A percentile compares a stretch with the other conserved stretches of the same genome.
These are phyloP conservation scores for Nidula microcarpa DNA, from an alignment of 768 basidiomycete genomes.

Conservation along the genomic window DNA sequence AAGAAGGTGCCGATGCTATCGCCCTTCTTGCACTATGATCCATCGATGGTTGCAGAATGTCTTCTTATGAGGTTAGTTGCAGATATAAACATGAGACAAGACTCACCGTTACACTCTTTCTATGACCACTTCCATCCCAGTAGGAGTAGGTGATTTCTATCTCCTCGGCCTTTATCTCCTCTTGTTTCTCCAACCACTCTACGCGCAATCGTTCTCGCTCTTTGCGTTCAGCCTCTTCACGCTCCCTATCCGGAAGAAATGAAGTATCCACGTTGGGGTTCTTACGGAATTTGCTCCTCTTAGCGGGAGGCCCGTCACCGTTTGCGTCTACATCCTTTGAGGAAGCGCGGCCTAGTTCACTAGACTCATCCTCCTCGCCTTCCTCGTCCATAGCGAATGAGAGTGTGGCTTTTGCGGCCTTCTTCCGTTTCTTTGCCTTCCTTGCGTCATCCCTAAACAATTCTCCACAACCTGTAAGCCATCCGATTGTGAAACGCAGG, in stretches of 20 bases:
- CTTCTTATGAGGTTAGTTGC: neutral
- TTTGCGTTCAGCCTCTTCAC: constrained; percentile 87
- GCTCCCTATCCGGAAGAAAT: constrained; percentile 96
- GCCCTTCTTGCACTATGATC: constrained; percentile 89
- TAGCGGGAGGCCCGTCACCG: constrained; percentile 45
- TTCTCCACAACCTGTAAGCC: constrained; percentile 77
- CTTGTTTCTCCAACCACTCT: constrained; percentile 80
- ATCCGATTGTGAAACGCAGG: constrained; percentile 29
- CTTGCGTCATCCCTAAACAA: constrained; percentile 83
- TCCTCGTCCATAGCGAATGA: constrained; percentile 89
- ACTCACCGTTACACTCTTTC: constrained; percentile 86
- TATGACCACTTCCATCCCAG: constrained; percentile 98
- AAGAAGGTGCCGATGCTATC: constrained; percentile 85
- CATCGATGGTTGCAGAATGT: neutral
- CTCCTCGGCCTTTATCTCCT: constrained; percentile 60
- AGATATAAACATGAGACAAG: neutral
- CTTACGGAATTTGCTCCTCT: constrained; percentile 83
- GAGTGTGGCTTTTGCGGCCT: constrained; percentile 80
- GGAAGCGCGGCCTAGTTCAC: constrained; percentile 22
- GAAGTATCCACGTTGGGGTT: constrained; percentile 97
- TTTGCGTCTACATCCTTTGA: constrained; percentile 29
- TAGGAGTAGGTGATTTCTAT: constrained; percentile 95
- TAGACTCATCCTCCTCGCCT: constrained; percentile 36
- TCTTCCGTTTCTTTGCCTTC: constrained; percentile 92
- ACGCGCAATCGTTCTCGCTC: constrained; percentile 86